Base-by-base conservation (phyloP, 2,329 filamentous ascomycete species). In the Xylaria multiplex region DNA sequence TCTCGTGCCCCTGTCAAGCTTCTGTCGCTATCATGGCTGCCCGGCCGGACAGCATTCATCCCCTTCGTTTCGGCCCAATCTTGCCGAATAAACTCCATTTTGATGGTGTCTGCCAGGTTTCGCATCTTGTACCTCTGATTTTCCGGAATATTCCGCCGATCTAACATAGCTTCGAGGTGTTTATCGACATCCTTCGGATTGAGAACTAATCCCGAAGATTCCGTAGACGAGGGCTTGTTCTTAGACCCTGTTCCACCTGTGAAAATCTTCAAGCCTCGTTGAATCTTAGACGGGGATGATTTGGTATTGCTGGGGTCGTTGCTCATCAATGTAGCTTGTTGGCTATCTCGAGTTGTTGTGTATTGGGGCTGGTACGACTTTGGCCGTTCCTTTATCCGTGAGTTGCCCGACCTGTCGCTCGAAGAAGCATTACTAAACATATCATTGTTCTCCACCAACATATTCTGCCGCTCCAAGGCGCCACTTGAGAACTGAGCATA, bases 81-180 rank as follows among this genome's bases (percentile, higher is more conserved):
- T 77, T 97, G 94, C 59, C 91, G 90, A 73, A 98, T 93, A 74
- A 99, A 96, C 76, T 98, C 94, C 76, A 93, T 92, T 80, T 99
- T 99, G 82, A 98, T 94, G 42, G 92, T 91, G 70, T 93, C 86
- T 69, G 92, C 93, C 66, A 99, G 83, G 63, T 90, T 94, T 52
- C 95, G 88, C 93, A 99, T 97, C 81, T 96, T 96, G 78, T 95
- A 93, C 62, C 95, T 87, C 84, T 97, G 93, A 70, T 97, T 92
- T 75, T 96, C 92, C 2, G 95, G 94, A 61, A 98, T 97, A 74
- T 98, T 97, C 69, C 95, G 88, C 19, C 94, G 89, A 77, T 97
- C 93, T 79, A 97, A 77, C 79, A 88, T 84, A 2, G 85, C 87
- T 72, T 90, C 87, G 54, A 88, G 83, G 68, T 88, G 85, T 64